phyloP scores from a whole-genome alignment of 176 grass and related monocot genomes.

The Guadua angustifolia region DNA sequence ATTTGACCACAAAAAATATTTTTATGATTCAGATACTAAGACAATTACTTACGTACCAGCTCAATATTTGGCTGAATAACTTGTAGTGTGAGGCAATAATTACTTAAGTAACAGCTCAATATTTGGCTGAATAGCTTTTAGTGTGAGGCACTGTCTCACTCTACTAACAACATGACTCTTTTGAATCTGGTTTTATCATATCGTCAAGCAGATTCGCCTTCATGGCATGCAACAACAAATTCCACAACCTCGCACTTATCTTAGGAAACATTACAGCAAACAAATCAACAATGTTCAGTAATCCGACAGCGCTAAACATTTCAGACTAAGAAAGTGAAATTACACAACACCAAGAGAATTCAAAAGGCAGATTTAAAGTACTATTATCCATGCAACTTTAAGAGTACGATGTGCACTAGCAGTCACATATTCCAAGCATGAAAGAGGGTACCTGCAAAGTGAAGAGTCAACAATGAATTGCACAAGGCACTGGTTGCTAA shows the following conservation, averaged over 20 bases:
- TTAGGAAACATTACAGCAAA: background rate
- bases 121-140: background rate
- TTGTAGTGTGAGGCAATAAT: too few species aligned
- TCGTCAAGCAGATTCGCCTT: background rate
- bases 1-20: too few species aligned
- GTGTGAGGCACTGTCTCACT: background rate
- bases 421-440: background rate
- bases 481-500: too few species aligned
- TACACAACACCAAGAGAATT: background rate
- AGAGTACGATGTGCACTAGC: background rate
- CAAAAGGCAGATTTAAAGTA: background rate
- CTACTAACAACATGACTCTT: background rate
- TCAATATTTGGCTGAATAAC: too few species aligned
- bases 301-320: background rate
- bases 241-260: background rate
- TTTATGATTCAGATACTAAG: too few species aligned
- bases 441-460: conserved; percentile 62
- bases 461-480: too few species aligned
- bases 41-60: too few species aligned
- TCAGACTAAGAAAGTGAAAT: conserved; percentile 6
- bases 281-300: background rate
- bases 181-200: background rate
- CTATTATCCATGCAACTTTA: background rate
- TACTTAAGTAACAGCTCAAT: background rate
- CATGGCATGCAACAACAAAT: background rate